Conservation (phyloP, 768 basidiomycete genomes). For the Tubosaeta brunneosetosa region DNA sequence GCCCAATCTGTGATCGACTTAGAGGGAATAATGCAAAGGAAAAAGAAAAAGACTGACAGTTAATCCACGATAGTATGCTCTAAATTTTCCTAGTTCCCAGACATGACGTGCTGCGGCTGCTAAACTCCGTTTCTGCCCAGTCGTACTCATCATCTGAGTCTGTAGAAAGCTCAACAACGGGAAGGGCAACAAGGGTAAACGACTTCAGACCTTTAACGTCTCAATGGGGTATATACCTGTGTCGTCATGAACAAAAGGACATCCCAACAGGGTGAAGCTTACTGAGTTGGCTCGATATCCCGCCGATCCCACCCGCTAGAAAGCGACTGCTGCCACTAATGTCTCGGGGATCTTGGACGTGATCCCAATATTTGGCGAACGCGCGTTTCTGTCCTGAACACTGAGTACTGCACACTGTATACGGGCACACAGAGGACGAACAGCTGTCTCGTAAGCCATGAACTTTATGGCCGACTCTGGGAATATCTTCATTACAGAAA, state of each 20-base stretch:
- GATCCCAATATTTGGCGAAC: conserved; percentile 88
- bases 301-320: conserved; percentile 92
- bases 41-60: conserved; percentile 52
- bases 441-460: conserved; percentile 89
- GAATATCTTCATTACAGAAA: conserved; percentile 93
- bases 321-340: conserved; percentile 93
- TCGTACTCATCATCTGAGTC: conserved; percentile 97
- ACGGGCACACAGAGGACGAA: conserved; percentile 38
- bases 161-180: conserved; percentile 16
- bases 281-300: conserved; percentile 91
- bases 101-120: conserved; percentile 62
- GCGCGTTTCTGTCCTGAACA: conserved; percentile 70
- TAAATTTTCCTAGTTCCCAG: conserved; percentile 73
- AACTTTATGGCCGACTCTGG: conserved; percentile 99
- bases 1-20: conserved; percentile 63
- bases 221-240: conserved; percentile 95
- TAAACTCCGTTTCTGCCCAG: conserved; percentile 57
- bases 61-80: conserved; percentile 88
- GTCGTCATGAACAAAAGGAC: conserved; percentile 14
- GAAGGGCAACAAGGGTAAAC: neutral
- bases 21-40: conserved; percentile 9
- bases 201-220: conserved; percentile 71
- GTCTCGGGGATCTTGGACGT: conserved; percentile 81
- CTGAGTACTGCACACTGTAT: conserved; percentile 15
- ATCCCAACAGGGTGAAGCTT: conserved; percentile 27